phyloP scores from a whole-genome alignment of 768 basidiomycete species.

The Boletus tomentosulus region DNA sequence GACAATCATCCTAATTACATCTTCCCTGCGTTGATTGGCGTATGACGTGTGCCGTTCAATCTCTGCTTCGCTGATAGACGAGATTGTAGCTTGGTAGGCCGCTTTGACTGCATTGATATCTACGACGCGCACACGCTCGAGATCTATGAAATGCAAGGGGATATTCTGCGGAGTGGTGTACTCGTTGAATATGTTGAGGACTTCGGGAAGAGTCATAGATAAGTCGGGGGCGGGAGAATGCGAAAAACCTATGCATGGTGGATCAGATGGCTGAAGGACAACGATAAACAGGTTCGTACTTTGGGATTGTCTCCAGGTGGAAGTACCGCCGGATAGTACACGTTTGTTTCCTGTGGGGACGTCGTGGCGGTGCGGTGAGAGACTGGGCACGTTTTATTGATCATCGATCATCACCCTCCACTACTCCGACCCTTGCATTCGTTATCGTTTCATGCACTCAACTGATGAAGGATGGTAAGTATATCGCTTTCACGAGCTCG shows the following conservation, averaged over 20 bases:
- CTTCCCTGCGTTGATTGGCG: slow-evolving; percentile 21
- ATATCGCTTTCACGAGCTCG: background rate
- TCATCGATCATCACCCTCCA: too few relatives aligned
- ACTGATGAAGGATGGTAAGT: background rate
- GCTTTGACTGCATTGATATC: slow-evolving; percentile 2
- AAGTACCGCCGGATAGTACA: too few relatives aligned
- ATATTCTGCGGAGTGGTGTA: slow-evolving; percentile 8
- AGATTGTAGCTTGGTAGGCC: slow-evolving; percentile 6
- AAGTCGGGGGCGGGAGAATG: background rate
- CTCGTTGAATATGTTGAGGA: slow-evolving; percentile 10
- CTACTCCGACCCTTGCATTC: too few relatives aligned
- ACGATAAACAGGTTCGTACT: too few relatives aligned
- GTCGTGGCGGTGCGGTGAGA: too few relatives aligned
- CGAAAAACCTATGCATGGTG: background rate
- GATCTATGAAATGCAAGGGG: slow-evolving; percentile 16
- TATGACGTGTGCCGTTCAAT: slow-evolving; percentile 20
- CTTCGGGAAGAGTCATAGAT: slow-evolving; percentile 15
- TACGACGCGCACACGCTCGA: slow-evolving; percentile 12
- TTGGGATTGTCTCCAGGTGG: too few relatives aligned
- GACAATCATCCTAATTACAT: slow-evolving; percentile 19
- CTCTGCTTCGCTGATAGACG: slow-evolving; percentile 17
- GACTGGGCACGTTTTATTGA: too few relatives aligned
- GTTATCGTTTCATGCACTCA: too few relatives aligned
- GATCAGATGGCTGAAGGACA: background rate
- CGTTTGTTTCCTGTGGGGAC: too few relatives aligned